Evolutionary conservation across 352 stramenopile species (phyloP).

Genomic region (Phytophthora tentaculata): DNA sequence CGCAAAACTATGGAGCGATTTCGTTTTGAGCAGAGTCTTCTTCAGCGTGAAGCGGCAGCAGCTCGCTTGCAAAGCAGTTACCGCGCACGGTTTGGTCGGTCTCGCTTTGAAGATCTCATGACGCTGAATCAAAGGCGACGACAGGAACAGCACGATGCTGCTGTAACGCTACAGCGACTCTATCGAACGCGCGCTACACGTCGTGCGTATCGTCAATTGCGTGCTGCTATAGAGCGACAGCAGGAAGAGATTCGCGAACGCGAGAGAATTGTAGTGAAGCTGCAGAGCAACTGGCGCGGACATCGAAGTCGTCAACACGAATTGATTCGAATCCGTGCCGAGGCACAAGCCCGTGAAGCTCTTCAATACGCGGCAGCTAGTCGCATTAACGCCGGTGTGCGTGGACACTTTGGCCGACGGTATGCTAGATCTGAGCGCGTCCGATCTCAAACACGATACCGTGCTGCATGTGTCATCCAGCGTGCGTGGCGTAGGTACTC

Average conservation of each 20-base stretch:
- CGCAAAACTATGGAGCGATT: slow-evolving; percentile 72
- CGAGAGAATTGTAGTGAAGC: slow-evolving; percentile 49
- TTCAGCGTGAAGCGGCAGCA: slow-evolving; percentile 47
- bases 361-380: slow-evolving; percentile 55
- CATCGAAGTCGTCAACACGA: slow-evolving; percentile 45
- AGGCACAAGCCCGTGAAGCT: slow-evolving; percentile 40
- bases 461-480: slow-evolving; percentile 60
- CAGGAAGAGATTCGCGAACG: slow-evolving; percentile 42
- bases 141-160: slow-evolving; percentile 58
- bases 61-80: slow-evolving; percentile 61
- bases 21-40: slow-evolving; percentile 51
- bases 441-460: slow-evolving; percentile 35
- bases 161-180: slow-evolving; percentile 60
- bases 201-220: slow-evolving; percentile 57
- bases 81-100: slow-evolving; percentile 66
- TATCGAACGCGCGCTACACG: slow-evolving; percentile 64
- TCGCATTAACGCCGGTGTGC: slow-evolving; percentile 64
- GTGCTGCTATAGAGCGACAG: slow-evolving; percentile 52
- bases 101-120: slow-evolving; percentile 78
- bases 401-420: slow-evolving; percentile 66
- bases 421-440: slow-evolving; percentile 49
- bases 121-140: slow-evolving; percentile 63
- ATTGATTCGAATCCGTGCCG: slow-evolving; percentile 36
- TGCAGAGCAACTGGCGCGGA: slow-evolving; percentile 76
- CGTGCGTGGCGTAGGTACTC: slow-evolving; percentile 55